phyloP scores from a whole-genome alignment of 2,329 filamentous ascomycete genomes.

The Fusarium sp. region DNA sequence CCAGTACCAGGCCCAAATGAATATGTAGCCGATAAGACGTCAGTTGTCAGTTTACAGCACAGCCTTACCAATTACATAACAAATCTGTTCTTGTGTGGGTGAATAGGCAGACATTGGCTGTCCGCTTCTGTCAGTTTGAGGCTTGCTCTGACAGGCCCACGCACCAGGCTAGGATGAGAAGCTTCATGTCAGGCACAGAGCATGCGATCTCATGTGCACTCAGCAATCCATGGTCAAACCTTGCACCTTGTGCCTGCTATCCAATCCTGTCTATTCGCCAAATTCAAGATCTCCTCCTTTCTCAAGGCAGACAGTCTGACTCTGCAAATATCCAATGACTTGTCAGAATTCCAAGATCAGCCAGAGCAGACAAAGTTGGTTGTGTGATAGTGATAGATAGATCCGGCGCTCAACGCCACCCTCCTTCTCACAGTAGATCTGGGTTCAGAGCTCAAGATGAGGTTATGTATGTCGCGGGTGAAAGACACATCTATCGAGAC shows the following conservation, averaged over 20 bases:
- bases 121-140: background rate
- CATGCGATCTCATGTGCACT: background rate
- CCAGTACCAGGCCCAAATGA: background rate
- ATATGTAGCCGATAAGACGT: background rate
- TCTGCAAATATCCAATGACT: no score
- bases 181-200: background rate
- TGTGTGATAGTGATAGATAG: no score
- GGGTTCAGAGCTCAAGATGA: background rate
- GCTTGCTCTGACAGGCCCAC: background rate
- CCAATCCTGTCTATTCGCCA: no score
- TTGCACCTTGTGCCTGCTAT: background rate
- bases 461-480: background rate
- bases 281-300: no score
- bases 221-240: background rate
- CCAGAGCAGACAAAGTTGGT: background rate
- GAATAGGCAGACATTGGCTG: no score
- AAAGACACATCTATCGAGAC: background rate
- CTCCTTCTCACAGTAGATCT: background rate
- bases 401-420: no score
- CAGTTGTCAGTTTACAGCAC: no score
- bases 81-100: no score
- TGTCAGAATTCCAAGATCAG: background rate
- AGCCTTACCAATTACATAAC: no score
- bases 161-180: background rate
- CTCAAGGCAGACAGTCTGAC: no score